phyloP scores from a whole-genome alignment of 2,329 filamentous ascomycete genomes.

The Botrytis porri region DNA sequence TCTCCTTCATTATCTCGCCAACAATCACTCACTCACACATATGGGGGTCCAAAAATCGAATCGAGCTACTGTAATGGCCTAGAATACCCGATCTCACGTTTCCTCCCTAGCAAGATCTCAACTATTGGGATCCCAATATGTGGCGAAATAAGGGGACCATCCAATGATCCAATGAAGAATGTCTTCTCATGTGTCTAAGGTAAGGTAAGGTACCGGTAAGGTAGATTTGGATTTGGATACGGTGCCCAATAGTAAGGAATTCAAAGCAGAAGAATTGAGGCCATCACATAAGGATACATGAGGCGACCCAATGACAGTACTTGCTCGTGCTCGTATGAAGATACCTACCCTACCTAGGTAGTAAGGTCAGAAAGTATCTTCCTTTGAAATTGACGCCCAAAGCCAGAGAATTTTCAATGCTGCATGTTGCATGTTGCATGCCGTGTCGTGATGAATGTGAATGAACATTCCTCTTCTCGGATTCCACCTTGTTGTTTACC shows the following conservation, averaged over 20 bases:
- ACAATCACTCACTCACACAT: not conserved
- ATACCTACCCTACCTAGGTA: not conserved
- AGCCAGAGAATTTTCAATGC: not conserved
- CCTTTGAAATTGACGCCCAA: constrained; percentile 11
- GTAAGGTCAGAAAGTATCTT: not conserved
- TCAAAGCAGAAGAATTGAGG: not conserved
- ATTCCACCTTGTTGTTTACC: not conserved
- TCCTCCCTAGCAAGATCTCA: not conserved
- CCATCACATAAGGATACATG: not conserved
- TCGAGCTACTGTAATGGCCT: not conserved
- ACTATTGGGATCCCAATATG: constrained; percentile 2
- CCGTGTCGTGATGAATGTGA: not conserved
- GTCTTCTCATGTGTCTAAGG: not conserved
- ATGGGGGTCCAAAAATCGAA: not conserved
- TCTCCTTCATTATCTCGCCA: not conserved
- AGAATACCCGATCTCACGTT: not conserved
- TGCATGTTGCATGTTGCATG: not conserved
- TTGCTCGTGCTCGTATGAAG: not conserved
- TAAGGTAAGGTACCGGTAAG: not conserved
- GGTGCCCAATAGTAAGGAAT: not conserved
- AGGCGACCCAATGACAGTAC: constrained; percentile 1
- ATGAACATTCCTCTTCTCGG: not conserved
- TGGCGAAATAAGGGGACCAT: not conserved
- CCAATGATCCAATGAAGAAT: constrained; percentile 10
- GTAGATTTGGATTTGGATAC: not conserved